Conservation (phyloP, 75 land plant species). For the Picea sitchensis region DNA sequence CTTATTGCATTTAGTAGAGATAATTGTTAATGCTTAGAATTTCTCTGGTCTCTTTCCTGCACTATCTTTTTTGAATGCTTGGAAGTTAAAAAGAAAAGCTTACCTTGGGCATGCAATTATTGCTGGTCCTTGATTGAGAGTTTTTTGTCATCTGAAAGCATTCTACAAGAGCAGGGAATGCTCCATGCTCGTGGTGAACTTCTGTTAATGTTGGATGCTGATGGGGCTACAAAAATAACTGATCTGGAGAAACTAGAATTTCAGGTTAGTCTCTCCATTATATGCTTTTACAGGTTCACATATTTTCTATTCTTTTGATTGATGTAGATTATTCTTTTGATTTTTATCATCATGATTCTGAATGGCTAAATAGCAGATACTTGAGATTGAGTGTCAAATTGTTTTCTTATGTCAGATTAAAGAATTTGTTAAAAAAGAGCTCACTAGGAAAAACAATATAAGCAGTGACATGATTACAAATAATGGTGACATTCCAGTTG, state of each 20-base stretch:
- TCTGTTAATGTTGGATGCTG: constrained; percentile 97
- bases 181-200: constrained; percentile 92
- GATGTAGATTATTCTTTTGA: not conserved
- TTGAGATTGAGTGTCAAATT: not conserved
- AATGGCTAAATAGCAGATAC: not conserved
- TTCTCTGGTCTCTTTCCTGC: not conserved
- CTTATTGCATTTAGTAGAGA: not conserved
- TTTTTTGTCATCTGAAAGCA: constrained; percentile 14
- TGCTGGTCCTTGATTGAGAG: constrained; percentile 6
- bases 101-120: not conserved
- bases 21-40: not conserved
- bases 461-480: constrained; percentile 12
- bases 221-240: constrained; percentile 92
- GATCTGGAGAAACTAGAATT: constrained; percentile 92
- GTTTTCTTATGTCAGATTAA: constrained; percentile 40
- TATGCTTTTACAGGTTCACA: too few relatives aligned
- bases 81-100: not conserved
- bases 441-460: constrained; percentile 2
- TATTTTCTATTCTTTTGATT: not conserved
- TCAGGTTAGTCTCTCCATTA: constrained; percentile 44
- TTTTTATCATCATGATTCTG: not conserved
- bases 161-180: constrained; percentile 70
- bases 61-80: not conserved
- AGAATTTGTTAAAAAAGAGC: constrained; percentile 29
- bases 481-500: constrained; percentile 51